These are phyloP conservation scores for Bolboschoenoplectus hybrid DNA, from an alignment of 202 grass and related monocot genomes.

Conservation along the genomic window DNA sequence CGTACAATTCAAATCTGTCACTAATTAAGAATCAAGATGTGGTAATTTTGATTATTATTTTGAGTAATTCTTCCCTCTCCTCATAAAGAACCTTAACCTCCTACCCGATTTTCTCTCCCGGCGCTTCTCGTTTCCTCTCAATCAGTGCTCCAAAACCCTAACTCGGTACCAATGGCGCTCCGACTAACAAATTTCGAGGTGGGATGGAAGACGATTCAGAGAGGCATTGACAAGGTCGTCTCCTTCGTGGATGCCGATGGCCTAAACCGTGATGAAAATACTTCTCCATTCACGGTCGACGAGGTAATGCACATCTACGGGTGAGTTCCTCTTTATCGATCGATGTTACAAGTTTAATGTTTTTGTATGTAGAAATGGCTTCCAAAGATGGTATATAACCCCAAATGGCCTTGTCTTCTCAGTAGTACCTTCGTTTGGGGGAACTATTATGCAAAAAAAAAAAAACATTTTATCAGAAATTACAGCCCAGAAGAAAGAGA, in stretches of 20 bases:
- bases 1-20: too few relatives aligned
- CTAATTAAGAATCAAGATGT: too few relatives aligned
- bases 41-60: too few relatives aligned
- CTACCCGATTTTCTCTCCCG: background rate
- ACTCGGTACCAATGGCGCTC: background rate
- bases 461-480: background rate
- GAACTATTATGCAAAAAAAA: background rate
- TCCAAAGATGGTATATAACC: background rate
- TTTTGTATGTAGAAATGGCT: too few relatives aligned
- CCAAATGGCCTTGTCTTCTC: background rate
- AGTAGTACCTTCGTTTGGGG: background rate
- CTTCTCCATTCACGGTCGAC: background rate
- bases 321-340: background rate
- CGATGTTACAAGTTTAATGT: background rate
- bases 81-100: background rate
- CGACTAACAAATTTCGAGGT: background rate
- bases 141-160: conserved; percentile 10
- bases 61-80: background rate
- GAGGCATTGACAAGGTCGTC: background rate
- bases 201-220: background rate
- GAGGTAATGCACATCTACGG: background rate
- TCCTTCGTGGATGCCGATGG: background rate
- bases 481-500: background rate
- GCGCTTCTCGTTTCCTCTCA: background rate
- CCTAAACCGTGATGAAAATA: background rate